These are phyloP conservation scores for Cladosporium colombiae DNA, from an alignment of 2,329 filamentous ascomycete species.

Conservation along the genomic window DNA sequence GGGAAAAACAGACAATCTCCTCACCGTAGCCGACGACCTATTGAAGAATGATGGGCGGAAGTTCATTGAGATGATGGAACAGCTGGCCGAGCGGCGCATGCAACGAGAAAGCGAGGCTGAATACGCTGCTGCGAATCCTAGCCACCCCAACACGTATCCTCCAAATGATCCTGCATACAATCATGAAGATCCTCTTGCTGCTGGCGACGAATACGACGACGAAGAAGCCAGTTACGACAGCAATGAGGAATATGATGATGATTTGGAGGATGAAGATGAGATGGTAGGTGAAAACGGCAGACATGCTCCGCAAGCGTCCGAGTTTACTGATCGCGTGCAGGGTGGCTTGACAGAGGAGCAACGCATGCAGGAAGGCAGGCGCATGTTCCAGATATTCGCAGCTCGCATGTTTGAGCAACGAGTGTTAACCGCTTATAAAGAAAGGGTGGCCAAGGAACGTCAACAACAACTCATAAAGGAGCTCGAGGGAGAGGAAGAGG, in stretches of 20 bases:
- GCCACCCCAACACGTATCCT: constrained; percentile 48
- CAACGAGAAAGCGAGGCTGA: constrained; percentile 90
- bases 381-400: constrained; percentile 99
- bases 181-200: constrained; percentile 70
- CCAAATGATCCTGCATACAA: constrained; percentile 52
- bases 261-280: constrained; percentile 61
- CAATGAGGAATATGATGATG: constrained; percentile 65
- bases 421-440: constrained; percentile 93
- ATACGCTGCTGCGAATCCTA: constrained; percentile 61
- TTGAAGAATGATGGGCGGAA: constrained; percentile 99
- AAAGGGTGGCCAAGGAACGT: constrained; percentile 92
- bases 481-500: constrained; percentile 78
- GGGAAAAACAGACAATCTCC: constrained; percentile 76
- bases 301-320: constrained; percentile 28
- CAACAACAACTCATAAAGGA: constrained; percentile 90
- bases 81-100: constrained; percentile 95
- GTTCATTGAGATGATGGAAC: constrained; percentile 99
- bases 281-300: constrained; percentile 48
- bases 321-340: constrained; percentile 55
- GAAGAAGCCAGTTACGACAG: constrained; percentile 67
- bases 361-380: constrained; percentile 95
- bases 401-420: constrained; percentile 99
- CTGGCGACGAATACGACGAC: constrained; percentile 77
- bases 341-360: constrained; percentile 97
- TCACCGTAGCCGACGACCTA: constrained; percentile 97